Evolutionary conservation across 306 rosid species (phyloP).

Genomic region (Prosopis cineraria): DNA sequence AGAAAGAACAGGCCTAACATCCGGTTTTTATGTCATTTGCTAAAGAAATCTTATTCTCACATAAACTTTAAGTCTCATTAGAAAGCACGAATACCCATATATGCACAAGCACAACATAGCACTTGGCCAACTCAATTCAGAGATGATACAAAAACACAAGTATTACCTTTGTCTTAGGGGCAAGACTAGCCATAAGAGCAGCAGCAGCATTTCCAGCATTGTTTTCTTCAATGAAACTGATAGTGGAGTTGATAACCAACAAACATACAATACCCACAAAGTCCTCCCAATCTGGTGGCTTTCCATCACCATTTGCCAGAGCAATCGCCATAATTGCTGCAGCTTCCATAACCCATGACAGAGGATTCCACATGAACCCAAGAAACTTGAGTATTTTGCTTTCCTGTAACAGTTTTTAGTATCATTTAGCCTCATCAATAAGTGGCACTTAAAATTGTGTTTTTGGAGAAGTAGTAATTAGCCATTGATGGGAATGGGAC

Average conservation of each 20-base stretch:
- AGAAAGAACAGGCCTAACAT: too few relatives aligned
- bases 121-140: background rate
- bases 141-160: background rate
- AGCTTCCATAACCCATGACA: slow-evolving; percentile 99
- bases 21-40: background rate
- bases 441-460: slow-evolving; percentile 9
- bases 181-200: slow-evolving; percentile 99
- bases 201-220: slow-evolving; percentile 99
- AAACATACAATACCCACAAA: slow-evolving; percentile 84
- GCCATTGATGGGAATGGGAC: slow-evolving; percentile 35
- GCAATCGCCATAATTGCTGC: slow-evolving; percentile 98
- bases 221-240: slow-evolving; percentile 98
- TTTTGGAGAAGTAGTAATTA: background rate
- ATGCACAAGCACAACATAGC: background rate
- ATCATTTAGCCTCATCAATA: slow-evolving; percentile 19
- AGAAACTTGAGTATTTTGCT: slow-evolving; percentile 96
- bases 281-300: slow-evolving; percentile 98
- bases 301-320: slow-evolving; percentile 81
- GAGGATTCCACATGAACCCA: slow-evolving; percentile 99
- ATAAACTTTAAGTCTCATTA: too few relatives aligned
- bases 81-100: background rate
- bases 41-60: background rate
- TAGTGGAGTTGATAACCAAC: slow-evolving; percentile 88
- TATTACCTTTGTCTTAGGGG: slow-evolving; percentile 91
- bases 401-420: slow-evolving; percentile 54